Conservation (phyloP, 106 monocot species). For the Acorus gramineus region DNA sequence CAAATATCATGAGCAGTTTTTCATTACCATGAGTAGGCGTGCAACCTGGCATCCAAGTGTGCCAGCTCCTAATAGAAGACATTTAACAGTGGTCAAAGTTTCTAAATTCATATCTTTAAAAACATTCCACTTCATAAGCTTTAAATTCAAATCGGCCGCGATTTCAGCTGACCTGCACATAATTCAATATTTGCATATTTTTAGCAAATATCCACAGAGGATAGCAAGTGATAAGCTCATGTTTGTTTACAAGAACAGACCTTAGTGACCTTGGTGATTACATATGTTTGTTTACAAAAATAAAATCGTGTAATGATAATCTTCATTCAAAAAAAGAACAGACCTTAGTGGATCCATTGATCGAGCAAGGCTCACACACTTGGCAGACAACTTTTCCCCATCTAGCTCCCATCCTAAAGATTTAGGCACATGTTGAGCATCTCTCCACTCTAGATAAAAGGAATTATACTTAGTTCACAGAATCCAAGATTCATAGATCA, state of each 20-base stretch:
- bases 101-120: slow-evolving; percentile 59
- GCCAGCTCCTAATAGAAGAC: slow-evolving; percentile 87
- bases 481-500: too few species aligned
- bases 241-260: too few species aligned
- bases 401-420: slow-evolving; percentile 83
- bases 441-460: slow-evolving; percentile 33
- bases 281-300: too few species aligned
- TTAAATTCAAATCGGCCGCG: slow-evolving; percentile 91
- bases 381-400: slow-evolving; percentile 31
- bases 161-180: slow-evolving; percentile 65
- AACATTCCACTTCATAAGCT: slow-evolving; percentile 94
- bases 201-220: background rate
- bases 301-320: too few species aligned
- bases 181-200: slow-evolving; percentile 2
- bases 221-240: background rate
- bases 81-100: slow-evolving; percentile 43
- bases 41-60: slow-evolving; percentile 99
- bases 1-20: too few species aligned
- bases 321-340: too few species aligned
- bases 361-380: slow-evolving; percentile 60
- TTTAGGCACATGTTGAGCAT: slow-evolving; percentile 49
- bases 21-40: slow-evolving; percentile 76
- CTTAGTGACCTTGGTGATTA: too few species aligned
- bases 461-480: too few species aligned
- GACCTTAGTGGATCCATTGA: slow-evolving; percentile 90